Percentiles rank a stretch among this genome's conserved stretches.
Conservation (phyloP, 345 rosid species). For the Citropsis articulata region DNA sequence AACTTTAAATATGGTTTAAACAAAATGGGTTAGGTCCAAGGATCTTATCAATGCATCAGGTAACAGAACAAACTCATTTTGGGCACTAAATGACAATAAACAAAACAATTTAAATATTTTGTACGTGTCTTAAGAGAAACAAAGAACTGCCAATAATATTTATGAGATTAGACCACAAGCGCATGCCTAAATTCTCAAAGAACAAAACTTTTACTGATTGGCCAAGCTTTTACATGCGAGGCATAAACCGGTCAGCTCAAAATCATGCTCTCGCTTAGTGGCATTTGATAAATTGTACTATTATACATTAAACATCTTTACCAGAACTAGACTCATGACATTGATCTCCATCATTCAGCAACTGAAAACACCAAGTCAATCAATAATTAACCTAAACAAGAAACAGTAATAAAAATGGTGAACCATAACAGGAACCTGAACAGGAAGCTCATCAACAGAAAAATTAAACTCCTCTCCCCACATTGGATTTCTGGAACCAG, state of each 20-base stretch:
- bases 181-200: neutral
- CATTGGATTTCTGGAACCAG: slow-evolving; percentile 98
- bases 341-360: slow-evolving; percentile 9
- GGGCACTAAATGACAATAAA: neutral
- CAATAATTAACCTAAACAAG: neutral
- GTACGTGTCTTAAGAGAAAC: neutral
- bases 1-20: neutral
- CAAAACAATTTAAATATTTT: neutral
- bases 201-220: neutral
- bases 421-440: slow-evolving; percentile 48
- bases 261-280: neutral
- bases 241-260: neutral
- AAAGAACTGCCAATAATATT: neutral
- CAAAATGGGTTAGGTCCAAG: neutral
- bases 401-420: neutral
- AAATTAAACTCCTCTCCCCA: slow-evolving; percentile 99
- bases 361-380: neutral
- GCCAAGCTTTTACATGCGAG: neutral
- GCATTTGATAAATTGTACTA: neutral
- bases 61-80: neutral
- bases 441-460: slow-evolving; percentile 87
- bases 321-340: neutral
- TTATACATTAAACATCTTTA: neutral
- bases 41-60: neutral
- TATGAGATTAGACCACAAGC: neutral